Conservation (phyloP, 2,329 filamentous ascomycete species). For the Penicillium psychrosexuale region DNA sequence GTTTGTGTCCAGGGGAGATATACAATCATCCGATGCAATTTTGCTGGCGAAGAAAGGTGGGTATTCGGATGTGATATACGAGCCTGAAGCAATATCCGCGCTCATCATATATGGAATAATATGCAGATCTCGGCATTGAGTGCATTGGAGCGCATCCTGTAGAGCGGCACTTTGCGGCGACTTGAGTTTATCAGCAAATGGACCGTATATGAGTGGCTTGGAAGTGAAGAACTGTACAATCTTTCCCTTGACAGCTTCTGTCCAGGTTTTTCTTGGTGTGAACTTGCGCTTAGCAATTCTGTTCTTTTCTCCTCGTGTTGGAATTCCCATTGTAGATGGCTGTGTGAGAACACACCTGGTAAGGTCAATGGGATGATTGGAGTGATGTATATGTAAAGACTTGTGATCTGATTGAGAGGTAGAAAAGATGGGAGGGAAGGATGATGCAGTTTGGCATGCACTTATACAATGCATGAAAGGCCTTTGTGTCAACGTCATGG, state of each 20-base stretch:
- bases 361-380: not conserved
- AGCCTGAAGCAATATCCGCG: conserved; percentile 14
- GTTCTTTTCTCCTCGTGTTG: not conserved
- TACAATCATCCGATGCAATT: conserved; percentile 6
- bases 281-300: not conserved
- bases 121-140: conserved; percentile 17
- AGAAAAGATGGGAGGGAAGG: not conserved
- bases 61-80: conserved; percentile 17
- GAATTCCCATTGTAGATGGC: not conserved
- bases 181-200: not conserved
- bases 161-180: conserved; percentile 12
- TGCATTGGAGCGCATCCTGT: conserved; percentile 28
- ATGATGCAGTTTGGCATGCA: not conserved
- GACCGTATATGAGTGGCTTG: not conserved
- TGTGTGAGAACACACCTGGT: not conserved
- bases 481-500: not conserved
- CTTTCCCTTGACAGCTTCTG: not conserved
- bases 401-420: not conserved
- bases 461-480: conserved; percentile 5
- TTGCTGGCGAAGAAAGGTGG: conserved; percentile 21
- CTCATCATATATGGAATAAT: conserved; percentile 17
- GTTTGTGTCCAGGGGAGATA: conserved; percentile 14
- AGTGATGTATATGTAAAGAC: not conserved
- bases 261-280: not conserved
- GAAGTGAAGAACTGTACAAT: not conserved